These are phyloP conservation scores for Trichoderma gamsii DNA, from an alignment of 495 filamentous ascomycete species.

Conservation along the genomic window DNA sequence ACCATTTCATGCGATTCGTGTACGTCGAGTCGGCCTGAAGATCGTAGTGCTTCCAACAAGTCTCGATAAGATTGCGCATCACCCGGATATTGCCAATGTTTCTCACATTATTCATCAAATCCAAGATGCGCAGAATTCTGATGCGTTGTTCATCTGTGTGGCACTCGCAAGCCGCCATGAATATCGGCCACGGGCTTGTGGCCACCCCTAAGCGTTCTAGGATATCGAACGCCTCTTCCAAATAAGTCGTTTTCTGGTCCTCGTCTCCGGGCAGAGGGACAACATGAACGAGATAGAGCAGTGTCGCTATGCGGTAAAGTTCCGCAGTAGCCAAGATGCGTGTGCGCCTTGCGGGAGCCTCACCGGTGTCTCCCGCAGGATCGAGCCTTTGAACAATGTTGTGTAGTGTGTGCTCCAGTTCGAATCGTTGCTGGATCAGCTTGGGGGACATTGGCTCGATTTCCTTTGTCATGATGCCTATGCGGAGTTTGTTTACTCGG, in stretches of 20 bases:
- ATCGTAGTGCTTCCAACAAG: constrained; percentile 33
- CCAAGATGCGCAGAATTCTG: constrained; percentile 27
- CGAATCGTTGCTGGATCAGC: constrained; percentile 20
- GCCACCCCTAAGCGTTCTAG: constrained; percentile 26
- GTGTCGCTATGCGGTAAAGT: constrained; percentile 30
- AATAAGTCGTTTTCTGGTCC: constrained; percentile 24
- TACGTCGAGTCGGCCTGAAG: constrained; percentile 29
- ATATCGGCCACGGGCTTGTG: constrained; percentile 34
- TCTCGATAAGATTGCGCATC: constrained; percentile 31
- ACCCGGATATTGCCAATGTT: constrained; percentile 33
- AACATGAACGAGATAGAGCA: constrained; percentile 29
- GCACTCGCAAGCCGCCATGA: constrained; percentile 33
- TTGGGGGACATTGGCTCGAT: constrained; percentile 17
- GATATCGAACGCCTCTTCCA: constrained; percentile 25
- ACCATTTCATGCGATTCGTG: constrained; percentile 27
- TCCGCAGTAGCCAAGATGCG: constrained; percentile 30
- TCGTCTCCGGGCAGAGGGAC: constrained; percentile 22
- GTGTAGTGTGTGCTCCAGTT: constrained; percentile 23
- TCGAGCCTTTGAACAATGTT: constrained; percentile 25
- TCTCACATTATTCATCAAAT: constrained; percentile 30
- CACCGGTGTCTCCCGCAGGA: constrained; percentile 18
- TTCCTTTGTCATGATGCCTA: constrained; percentile 14
- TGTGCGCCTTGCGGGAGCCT: constrained; percentile 21
- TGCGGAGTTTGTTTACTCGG: constrained; percentile 26
- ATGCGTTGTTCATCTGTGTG: constrained; percentile 31